Conservation (phyloP, 2,329 filamentous ascomycete genomes). For the Cladosporium sp. region DNA sequence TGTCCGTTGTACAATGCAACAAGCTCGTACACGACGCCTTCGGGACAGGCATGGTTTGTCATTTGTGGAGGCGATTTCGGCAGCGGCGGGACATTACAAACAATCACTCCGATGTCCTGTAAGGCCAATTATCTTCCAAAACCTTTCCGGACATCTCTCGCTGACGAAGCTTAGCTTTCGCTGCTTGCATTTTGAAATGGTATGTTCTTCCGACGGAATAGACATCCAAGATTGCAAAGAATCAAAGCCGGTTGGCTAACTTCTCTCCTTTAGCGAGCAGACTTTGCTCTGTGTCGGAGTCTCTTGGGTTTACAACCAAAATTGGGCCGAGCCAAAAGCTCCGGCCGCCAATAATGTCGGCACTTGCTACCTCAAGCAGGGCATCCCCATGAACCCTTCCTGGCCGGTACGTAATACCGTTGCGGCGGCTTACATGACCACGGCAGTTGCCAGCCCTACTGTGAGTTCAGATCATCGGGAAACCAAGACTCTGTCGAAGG, state of each 20-base stretch:
- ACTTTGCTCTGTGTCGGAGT: neutral
- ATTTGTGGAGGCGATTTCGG: neutral
- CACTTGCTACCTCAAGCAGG: neutral
- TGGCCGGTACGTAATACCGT: neutral
- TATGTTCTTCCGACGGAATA: neutral
- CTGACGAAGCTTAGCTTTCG: neutral
- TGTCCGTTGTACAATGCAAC: conserved; percentile 4
- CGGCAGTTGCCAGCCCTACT: neutral
- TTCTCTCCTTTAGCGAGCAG: neutral
- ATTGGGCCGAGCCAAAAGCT: neutral
- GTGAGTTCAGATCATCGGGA: no score
- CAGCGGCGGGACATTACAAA: no score
- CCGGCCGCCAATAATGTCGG: neutral
- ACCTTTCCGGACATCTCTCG: neutral
- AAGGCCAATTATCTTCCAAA: no score
- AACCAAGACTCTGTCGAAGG: no score
- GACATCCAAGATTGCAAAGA: no score
- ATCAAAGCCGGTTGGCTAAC: no score
- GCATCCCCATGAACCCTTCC: neutral
- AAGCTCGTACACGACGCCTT: neutral
- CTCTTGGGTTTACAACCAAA: neutral
- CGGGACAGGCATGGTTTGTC: neutral
- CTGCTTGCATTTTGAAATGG: neutral
- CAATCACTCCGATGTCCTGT: no score
- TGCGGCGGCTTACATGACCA: neutral